Percentiles rank a stretch among this genome's conserved stretches.
phyloP scores from a whole-genome alignment of 106 monocot species.

The Phalaenopsis aphrodite region DNA sequence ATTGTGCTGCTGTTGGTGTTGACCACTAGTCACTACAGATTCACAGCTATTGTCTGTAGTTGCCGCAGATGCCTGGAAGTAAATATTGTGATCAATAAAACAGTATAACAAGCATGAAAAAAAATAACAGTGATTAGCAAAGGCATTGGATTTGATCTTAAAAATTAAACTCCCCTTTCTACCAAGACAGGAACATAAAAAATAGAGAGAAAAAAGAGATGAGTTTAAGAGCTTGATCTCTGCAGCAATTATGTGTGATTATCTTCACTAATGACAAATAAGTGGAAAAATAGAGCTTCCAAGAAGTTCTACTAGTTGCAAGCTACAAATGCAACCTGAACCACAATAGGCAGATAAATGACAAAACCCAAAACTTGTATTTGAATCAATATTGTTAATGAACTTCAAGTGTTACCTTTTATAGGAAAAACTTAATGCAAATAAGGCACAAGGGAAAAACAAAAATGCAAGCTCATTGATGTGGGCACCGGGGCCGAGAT shows the following conservation, averaged over 20 bases:
- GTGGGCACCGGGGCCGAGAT: no score
- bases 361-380: background rate
- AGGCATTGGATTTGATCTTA: background rate
- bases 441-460: background rate
- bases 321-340: background rate
- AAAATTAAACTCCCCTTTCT: background rate
- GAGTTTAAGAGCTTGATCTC: background rate
- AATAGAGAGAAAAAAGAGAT: slow-evolving; percentile 6
- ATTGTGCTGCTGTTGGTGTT: slow-evolving; percentile 24
- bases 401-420: background rate
- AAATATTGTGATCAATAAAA: background rate
- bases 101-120: background rate
- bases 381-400: background rate
- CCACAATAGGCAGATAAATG: background rate
- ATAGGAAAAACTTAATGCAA: background rate
- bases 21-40: slow-evolving; percentile 54
- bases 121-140: background rate
- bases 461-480: background rate
- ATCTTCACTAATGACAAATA: background rate
- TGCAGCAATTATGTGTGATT: background rate
- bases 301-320: background rate
- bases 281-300: background rate
- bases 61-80: slow-evolving; percentile 45
- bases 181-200: background rate
- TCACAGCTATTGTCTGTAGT: slow-evolving; percentile 86